These are phyloP conservation scores for Comarum palustre DNA, from an alignment of 306 rosid genomes.

Conservation along the genomic window DNA sequence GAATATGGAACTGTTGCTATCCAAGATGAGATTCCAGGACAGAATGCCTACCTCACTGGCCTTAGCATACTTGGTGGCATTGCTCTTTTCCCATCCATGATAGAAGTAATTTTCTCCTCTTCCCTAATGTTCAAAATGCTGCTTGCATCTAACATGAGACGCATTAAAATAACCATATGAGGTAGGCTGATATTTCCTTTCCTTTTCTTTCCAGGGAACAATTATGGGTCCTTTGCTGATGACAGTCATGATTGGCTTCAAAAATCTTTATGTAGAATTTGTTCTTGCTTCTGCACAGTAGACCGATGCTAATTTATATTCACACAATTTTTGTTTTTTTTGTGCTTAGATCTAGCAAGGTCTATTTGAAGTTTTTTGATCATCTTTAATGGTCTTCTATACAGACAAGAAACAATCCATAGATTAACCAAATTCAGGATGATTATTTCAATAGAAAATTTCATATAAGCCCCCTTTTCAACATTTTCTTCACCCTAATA, in stretches of 20 bases:
- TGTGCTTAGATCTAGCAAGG: not conserved
- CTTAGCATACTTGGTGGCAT: conserved; percentile 45
- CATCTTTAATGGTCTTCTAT: not conserved
- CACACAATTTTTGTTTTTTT: not conserved
- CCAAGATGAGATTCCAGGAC: conserved; percentile 44
- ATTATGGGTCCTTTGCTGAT: conserved; percentile 42
- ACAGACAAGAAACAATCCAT: not conserved
- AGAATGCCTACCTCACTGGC: conserved; percentile 40
- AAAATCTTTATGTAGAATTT: conserved; percentile 35
- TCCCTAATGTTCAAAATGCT: not conserved
- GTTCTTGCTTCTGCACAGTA: conserved; percentile 29
- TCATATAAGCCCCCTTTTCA: no score
- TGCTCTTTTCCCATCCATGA: conserved; percentile 35
- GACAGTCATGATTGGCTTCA: conserved; percentile 42
- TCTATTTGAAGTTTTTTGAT: not conserved
- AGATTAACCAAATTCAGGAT: no score
- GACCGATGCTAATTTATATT: conserved; percentile 3
- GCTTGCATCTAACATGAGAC: not conserved
- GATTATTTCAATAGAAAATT: no score
- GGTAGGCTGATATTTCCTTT: not conserved
- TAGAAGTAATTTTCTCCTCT: conserved; percentile 26
- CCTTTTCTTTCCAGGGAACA: conserved; percentile 26
- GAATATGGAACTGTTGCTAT: conserved; percentile 35
- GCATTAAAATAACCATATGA: not conserved
- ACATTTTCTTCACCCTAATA: no score